Evolutionary conservation across 768 basidiomycete species (phyloP), one percentile per base, ranked within the genome.

Genomic region (Mycena filopes): DNA sequence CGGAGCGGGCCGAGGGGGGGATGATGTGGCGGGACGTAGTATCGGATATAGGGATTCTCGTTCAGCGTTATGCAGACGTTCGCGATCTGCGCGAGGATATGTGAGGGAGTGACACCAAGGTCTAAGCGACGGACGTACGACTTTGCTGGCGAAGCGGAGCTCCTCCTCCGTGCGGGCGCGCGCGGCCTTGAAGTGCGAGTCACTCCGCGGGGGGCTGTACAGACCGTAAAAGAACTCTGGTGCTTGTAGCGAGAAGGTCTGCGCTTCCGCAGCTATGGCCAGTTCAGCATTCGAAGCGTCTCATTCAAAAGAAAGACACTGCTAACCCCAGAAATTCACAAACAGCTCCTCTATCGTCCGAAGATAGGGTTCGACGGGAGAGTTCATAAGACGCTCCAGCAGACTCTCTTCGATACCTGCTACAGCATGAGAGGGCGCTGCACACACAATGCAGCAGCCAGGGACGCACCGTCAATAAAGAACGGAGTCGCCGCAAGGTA

Each of bases 11-110:
- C 95, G 16, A 98, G 83, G 1, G 96, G 96, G 2, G 83, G 82
- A 71, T 96, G 95, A 66, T 92, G 86, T 15, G 88, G 80, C 6
- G 97, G 95, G 55, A 93, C 79, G 75, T 98, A 98, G 79, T 97
- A 99, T 33, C 97, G 91, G 69, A 99, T 90, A 74, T 87, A 91
- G 0, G 98, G 98, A 72, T 90, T 94, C 75, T 99, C 98, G 71
- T 95, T 92, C 29, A 99, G 78, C 0, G 94, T 88, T 18, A 98
- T 91, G 76, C 96, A 94, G 4, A 96, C 78, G 71, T 98, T 98
- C 28, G 94, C 77, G 68, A 99, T 90, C 96, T 92, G 71, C 50
- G 26, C 31, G 46, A 18, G 43, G 42, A 51, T 43, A 58, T 26
- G 46, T 28, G 21, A 18, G 26, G 25, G 48, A 48, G 29, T 8